Percentiles rank a stretch among this genome's conserved stretches.
Evolutionary conservation across 257 asterid species (phyloP).

Genomic region (Gentiana straminea): DNA sequence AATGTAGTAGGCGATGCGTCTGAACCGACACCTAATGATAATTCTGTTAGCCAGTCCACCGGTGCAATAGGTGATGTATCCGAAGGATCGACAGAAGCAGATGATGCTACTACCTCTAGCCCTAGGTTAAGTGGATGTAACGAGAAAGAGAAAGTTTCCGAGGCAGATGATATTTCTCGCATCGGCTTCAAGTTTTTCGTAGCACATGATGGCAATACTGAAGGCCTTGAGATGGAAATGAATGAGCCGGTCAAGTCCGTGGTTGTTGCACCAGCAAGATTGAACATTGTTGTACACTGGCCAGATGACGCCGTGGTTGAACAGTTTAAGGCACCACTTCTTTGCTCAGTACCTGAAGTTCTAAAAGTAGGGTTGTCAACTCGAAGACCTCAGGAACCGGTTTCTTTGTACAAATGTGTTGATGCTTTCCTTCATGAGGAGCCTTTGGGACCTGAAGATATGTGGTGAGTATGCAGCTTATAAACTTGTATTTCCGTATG

Average conservation of each 20-base stretch:
- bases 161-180: slow-evolving; percentile 21
- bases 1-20: slow-evolving; percentile 18
- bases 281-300: slow-evolving; percentile 68
- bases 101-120: slow-evolving; percentile 22
- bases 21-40: slow-evolving; percentile 33
- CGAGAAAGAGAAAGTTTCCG: slow-evolving; percentile 19
- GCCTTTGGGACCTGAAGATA: slow-evolving; percentile 98
- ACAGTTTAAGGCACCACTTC: slow-evolving; percentile 30
- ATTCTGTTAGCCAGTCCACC: slow-evolving; percentile 19
- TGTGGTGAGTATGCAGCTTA: slow-evolving; percentile 70
- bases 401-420: slow-evolving; percentile 81
- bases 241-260: slow-evolving; percentile 39
- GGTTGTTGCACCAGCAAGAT: slow-evolving; percentile 28
- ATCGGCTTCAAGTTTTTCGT: slow-evolving; percentile 48
- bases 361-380: slow-evolving; percentile 53
- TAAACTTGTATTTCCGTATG: background rate
- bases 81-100: slow-evolving; percentile 26
- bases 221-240: slow-evolving; percentile 37
- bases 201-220: slow-evolving; percentile 50
- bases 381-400: slow-evolving; percentile 67
- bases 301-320: slow-evolving; percentile 43
- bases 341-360: slow-evolving; percentile 64
- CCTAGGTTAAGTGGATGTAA: slow-evolving; percentile 24
- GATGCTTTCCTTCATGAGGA: slow-evolving; percentile 96
- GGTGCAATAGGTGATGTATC: slow-evolving; percentile 17